Evolutionary conservation across 192 early-diverging fungal genomes (phyloP).

Genomic region (Podila epigama): DNA sequence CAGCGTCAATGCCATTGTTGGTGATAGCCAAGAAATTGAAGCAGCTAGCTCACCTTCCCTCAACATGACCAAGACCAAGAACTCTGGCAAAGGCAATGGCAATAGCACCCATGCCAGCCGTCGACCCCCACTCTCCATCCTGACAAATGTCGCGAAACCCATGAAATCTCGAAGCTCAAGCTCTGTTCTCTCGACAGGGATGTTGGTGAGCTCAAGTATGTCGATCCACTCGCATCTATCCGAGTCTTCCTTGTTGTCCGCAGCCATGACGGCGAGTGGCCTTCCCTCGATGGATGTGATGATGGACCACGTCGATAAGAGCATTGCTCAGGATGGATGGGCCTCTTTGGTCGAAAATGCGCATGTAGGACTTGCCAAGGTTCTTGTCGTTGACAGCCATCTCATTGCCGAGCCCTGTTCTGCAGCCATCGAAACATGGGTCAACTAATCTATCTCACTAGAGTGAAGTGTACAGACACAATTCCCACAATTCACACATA

Average conservation of each 20-base stretch:
- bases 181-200: constrained; percentile 8
- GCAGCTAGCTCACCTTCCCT: no score
- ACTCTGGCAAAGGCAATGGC: no score
- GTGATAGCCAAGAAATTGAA: neutral
- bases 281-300: constrained; percentile 34
- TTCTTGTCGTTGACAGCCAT: constrained; percentile 20
- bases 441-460: constrained; percentile 9
- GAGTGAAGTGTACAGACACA: no score
- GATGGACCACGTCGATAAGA: constrained; percentile 32
- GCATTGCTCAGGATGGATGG: constrained; percentile 19
- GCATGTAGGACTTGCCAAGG: constrained; percentile 13
- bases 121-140: neutral
- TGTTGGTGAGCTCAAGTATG: constrained; percentile 34
- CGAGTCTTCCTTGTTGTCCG: constrained; percentile 29
- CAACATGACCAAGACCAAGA: no score
- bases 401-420: constrained; percentile 38
- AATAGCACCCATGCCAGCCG: neutral
- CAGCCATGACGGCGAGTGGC: constrained; percentile 26
- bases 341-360: constrained; percentile 36
- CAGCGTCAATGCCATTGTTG: no score
- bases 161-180: constrained; percentile 6
- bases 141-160: neutral
- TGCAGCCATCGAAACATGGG: constrained; percentile 35
- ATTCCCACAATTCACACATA: no score
- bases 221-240: constrained; percentile 35